A percentile compares a stretch with the other conserved stretches of the same genome.
These are phyloP conservation scores for carrot (Daucus carota) DNA, from an alignment of 129 eudicot species.

Conservation along the genomic window DH1_v3.0 NC_030389.2:21373501-21374000, in stretches of 20 bases:
- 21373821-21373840: too few relatives aligned
- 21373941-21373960: not conserved
- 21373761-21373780: too few relatives aligned
- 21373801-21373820: too few relatives aligned
- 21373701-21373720: too few relatives aligned
- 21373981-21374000: not conserved
- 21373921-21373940: not conserved
- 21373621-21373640: constrained; percentile 4
- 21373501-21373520: not conserved
- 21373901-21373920: not conserved
- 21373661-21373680: too few relatives aligned
- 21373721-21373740: too few relatives aligned
- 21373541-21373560: not conserved
- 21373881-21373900: too few relatives aligned
- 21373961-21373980: not conserved
- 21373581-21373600: not conserved
- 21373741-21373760: too few relatives aligned
- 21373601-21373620: constrained; percentile 10
- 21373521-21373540: not conserved
- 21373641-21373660: constrained; percentile 99
- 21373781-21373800: too few relatives aligned
- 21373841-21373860: too few relatives aligned
- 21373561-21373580: not conserved
- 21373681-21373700: too few relatives aligned
- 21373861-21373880: too few relatives aligned